Evolutionary conservation across 768 basidiomycete species (phyloP).

Genomic region (Phylloporus scabripes): DNA sequence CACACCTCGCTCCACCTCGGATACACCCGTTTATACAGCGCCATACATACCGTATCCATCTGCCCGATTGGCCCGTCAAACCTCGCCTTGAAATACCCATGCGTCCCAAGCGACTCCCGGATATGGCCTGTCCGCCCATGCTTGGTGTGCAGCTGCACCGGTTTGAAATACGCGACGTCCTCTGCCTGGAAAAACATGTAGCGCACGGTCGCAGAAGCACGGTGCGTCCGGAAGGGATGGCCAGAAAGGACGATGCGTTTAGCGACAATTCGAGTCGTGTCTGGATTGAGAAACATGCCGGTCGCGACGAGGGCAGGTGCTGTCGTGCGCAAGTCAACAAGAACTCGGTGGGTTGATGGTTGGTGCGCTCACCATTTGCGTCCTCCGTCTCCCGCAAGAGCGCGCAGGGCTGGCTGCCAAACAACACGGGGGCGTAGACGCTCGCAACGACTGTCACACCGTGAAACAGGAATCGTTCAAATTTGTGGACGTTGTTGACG

Average conservation of each 20-base stretch:
- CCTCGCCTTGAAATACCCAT: constrained; percentile 96
- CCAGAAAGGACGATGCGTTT: constrained; percentile 96
- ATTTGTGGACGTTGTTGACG: constrained; percentile 96
- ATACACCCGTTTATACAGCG: constrained; percentile 90
- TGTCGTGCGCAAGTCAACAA: constrained; percentile 20
- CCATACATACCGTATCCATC: constrained; percentile 97
- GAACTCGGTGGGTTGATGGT: neutral
- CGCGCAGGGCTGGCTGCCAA: constrained; percentile 73
- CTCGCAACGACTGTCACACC: constrained; percentile 80
- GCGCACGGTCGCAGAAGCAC: constrained; percentile 92
- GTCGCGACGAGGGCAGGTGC: constrained; percentile 83
- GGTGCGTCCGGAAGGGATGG: constrained; percentile 95
- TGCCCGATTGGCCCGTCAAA: constrained; percentile 91
- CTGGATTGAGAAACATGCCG: constrained; percentile 82
- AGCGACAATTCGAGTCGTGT: constrained; percentile 85
- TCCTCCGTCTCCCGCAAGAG: constrained; percentile 68
- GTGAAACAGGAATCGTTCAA: constrained; percentile 83
- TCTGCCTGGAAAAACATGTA: constrained; percentile 99
- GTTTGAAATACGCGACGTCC: constrained; percentile 89
- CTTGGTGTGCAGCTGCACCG: constrained; percentile 90
- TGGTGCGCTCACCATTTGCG: constrained; percentile 48
- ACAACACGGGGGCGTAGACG: constrained; percentile 81
- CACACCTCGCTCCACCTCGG: constrained; percentile 76
- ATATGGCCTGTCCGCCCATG: constrained; percentile 87
- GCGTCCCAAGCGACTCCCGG: constrained; percentile 87